phyloP scores from a whole-genome alignment of 768 basidiomycete species.

The Suillus brevipes region DNA sequence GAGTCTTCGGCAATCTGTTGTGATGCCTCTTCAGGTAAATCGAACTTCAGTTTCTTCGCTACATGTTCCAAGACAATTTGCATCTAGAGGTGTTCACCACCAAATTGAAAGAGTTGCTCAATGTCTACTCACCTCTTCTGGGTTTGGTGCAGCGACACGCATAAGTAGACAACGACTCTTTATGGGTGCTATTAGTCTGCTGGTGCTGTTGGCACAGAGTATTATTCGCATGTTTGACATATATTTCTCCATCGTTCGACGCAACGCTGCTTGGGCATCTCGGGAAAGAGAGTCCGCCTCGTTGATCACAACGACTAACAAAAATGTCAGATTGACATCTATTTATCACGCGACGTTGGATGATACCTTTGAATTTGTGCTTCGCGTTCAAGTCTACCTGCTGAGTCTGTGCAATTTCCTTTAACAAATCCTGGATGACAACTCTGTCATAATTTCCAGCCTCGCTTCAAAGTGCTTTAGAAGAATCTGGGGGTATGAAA shows the following conservation, averaged over 20 bases:
- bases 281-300: slow-evolving; percentile 94
- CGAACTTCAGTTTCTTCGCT: slow-evolving; percentile 75
- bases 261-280: slow-evolving; percentile 95
- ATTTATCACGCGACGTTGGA: not conserved
- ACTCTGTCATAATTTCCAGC: slow-evolving; percentile 94
- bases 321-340: slow-evolving; percentile 2
- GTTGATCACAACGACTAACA: slow-evolving; percentile 92
- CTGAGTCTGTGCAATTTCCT: slow-evolving; percentile 98
- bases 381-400: slow-evolving; percentile 95
- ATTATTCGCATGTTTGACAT: slow-evolving; percentile 98
- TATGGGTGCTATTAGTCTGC: slow-evolving; percentile 94
- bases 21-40: slow-evolving; percentile 76
- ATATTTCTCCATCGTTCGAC: slow-evolving; percentile 99
- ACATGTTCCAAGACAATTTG: slow-evolving; percentile 73
- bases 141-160: slow-evolving; percentile 84
- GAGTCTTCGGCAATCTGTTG: slow-evolving; percentile 79
- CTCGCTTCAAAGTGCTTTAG: slow-evolving; percentile 56
- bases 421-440: slow-evolving; percentile 94
- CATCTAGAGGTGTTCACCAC: slow-evolving; percentile 57
- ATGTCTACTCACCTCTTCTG: slow-evolving; percentile 61
- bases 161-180: slow-evolving; percentile 92
- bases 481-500: not conserved
- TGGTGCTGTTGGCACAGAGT: slow-evolving; percentile 93
- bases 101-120: slow-evolving; percentile 2
- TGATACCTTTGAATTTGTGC: slow-evolving; percentile 91